These are phyloP conservation scores for Epichloe typhina DNA, from an alignment of 2,329 filamentous ascomycete genomes.

Conservation along the genomic window DNA sequence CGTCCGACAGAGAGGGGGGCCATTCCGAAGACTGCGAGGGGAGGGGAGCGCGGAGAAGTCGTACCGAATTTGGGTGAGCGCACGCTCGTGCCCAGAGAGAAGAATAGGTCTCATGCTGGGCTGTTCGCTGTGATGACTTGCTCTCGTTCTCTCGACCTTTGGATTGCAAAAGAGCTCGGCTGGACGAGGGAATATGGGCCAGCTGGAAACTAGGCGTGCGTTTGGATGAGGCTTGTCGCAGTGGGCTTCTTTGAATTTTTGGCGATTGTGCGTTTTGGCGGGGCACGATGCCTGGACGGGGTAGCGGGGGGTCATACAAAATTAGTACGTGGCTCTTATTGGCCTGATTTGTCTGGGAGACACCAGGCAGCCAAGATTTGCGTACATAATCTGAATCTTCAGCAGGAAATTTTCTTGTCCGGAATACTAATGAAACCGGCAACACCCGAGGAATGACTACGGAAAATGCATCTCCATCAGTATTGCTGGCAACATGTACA, in stretches of 20 bases:
- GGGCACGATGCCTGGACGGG: slow-evolving; percentile 17
- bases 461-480: background rate
- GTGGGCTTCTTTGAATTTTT: slow-evolving; percentile 27
- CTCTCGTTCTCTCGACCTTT: slow-evolving; percentile 2
- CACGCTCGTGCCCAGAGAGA: slow-evolving; percentile 90
- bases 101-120: slow-evolving; percentile 90
- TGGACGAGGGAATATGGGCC: slow-evolving; percentile 7
- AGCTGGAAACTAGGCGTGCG: slow-evolving; percentile 6
- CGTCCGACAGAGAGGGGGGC: background rate
- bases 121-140: slow-evolving; percentile 10
- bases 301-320: slow-evolving; percentile 3
- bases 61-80: slow-evolving; percentile 86
- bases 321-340: background rate
- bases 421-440: background rate
- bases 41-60: slow-evolving; percentile 12
- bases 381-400: no score
- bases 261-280: slow-evolving; percentile 34
- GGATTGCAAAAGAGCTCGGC: background rate
- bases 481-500: background rate
- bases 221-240: slow-evolving; percentile 16
- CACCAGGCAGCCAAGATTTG: background rate
- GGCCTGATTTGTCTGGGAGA: background rate
- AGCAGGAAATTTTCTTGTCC: background rate
- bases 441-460: background rate
- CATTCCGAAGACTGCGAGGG: background rate